Evolutionary conservation across 192 early-diverging fungal genomes (phyloP).

Genomic region (Umbelopsis vinacea): DNA sequence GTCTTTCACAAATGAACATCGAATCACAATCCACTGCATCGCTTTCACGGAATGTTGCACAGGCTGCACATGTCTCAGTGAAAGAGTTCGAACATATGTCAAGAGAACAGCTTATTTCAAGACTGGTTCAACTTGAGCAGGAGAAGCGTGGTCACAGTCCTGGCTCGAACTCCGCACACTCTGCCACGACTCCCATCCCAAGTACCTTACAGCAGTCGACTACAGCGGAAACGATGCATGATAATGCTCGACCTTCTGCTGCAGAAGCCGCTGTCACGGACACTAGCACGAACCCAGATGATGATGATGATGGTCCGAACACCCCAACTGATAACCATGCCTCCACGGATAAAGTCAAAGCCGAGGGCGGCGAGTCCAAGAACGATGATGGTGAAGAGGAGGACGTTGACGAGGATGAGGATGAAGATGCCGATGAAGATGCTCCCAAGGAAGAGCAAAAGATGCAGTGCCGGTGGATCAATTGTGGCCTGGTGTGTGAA

Average conservation of each 20-base stretch:
- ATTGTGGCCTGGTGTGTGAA: conserved; percentile 49
- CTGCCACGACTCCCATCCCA: conserved; percentile 1
- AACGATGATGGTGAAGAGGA: conserved; percentile 27
- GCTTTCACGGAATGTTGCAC: conserved; percentile 15
- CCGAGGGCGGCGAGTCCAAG: background rate
- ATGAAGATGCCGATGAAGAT: conserved; percentile 9
- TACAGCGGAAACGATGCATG: background rate
- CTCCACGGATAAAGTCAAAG: background rate
- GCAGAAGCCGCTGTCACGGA: background rate
- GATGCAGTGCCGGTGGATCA: conserved; percentile 52
- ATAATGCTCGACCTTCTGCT: background rate
- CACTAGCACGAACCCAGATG: conserved; percentile 11
- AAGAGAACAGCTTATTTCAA: conserved; percentile 32
- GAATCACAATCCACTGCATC: conserved; percentile 19
- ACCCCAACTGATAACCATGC: conserved; percentile 26
- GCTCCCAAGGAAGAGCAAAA: conserved; percentile 21
- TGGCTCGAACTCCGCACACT: background rate
- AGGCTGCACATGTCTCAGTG: conserved; percentile 4
- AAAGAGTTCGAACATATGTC: conserved; percentile 35
- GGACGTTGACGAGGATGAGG: conserved; percentile 28
- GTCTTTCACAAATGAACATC: conserved; percentile 20
- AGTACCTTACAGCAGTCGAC: conserved; percentile 1
- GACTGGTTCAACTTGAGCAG: conserved; percentile 32
- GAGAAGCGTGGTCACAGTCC: conserved; percentile 29
- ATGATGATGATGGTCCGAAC: conserved; percentile 23